Conservation (phyloP, 164 flowering plant genomes). For the Berberis thunbergii region DNA sequence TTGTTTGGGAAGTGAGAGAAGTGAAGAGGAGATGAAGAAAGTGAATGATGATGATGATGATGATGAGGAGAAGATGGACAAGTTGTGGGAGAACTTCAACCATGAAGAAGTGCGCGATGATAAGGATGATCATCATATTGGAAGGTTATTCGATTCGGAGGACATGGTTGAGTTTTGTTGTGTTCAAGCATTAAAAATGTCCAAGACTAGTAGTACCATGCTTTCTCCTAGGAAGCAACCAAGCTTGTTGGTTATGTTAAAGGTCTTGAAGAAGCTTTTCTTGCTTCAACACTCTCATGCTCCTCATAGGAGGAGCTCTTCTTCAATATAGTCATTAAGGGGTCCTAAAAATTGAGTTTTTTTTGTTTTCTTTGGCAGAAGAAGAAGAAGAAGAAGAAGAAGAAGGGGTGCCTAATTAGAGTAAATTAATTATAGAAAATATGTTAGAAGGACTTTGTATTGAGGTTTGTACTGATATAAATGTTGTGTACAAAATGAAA, state of each 20-base stretch:
- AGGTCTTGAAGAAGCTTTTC: constrained; percentile 51
- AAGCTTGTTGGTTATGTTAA: constrained; percentile 29
- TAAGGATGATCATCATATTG: background rate
- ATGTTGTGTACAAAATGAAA: too few relatives aligned
- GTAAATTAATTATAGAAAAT: too few relatives aligned
- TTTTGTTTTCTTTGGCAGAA: too few relatives aligned
- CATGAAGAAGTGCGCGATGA: constrained; percentile 24
- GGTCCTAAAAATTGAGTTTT: too few relatives aligned
- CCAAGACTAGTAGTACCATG: constrained; percentile 23
- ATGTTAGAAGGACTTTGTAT: too few relatives aligned
- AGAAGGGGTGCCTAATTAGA: too few relatives aligned
- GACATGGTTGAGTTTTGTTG: constrained; percentile 5
- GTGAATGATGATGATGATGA: constrained; percentile 4
- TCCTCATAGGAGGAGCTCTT: constrained; percentile 9
- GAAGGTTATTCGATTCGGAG: background rate
- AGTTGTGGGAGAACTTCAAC: constrained; percentile 64
- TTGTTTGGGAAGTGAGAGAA: constrained; percentile 9
- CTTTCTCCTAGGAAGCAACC: constrained; percentile 17
- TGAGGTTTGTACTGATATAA: too few relatives aligned
- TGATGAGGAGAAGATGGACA: constrained; percentile 53
- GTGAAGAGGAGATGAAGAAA: background rate
- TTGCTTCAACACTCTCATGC: constrained; percentile 25
- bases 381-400: too few relatives aligned
- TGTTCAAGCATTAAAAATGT: constrained; percentile 18
- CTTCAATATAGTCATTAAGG: too few relatives aligned